Base-by-base conservation (phyloP, 1,284 basidiomycete genomes). In the Tylopilus sp. region DNA sequence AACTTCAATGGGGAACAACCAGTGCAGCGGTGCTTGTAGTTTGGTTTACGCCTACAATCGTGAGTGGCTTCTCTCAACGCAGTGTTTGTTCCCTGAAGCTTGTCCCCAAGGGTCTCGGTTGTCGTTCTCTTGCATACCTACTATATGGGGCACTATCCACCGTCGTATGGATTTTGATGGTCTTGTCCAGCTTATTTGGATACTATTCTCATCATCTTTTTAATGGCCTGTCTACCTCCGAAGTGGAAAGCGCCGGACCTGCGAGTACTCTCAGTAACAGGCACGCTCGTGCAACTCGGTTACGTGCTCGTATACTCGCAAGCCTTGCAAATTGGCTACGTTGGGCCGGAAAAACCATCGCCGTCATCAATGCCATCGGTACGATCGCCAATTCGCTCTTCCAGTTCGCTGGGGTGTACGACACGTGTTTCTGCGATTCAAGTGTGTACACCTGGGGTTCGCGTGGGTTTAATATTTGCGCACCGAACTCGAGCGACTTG, bases 1-100 rank as follows among this genome's bases (percentile, higher is more conserved):
- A 66, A 2, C 66, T 84, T 36, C 82, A 83, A 59, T 85, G 83
- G 82, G 77, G 77, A 1, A 83, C 83, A 1, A 76, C 79, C 0
- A 71, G 74, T 4, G 77, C 79, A 4, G 80, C 80, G 2, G 39
- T 83, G 33, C 69, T 84, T 6, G 71, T 74, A 1, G 70, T 74
- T 13, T 81, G 72, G 70, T 80, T 74, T 53, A 85, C 81, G 1
- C 83, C 83, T 6, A 82, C 83, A 1, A 41, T 61, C 8, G 77
- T 75, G 24, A 63, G 74, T n/a, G 67, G 5, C 62, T 36, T 4
- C 10, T 3, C 8, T 19, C n/a, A 26, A 38, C 39, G 39, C 26
- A 52, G n/a, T 6, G 1, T n/a, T 22, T 58, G 61, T 53, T 58
- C 44, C 22, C 22, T 49, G 13, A 38, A 47, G 15, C 6, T 52